Evolutionary conservation across 1,284 basidiomycete species (phyloP).

Genomic region (Ceratorhiza oryzae-sativae): DNA sequence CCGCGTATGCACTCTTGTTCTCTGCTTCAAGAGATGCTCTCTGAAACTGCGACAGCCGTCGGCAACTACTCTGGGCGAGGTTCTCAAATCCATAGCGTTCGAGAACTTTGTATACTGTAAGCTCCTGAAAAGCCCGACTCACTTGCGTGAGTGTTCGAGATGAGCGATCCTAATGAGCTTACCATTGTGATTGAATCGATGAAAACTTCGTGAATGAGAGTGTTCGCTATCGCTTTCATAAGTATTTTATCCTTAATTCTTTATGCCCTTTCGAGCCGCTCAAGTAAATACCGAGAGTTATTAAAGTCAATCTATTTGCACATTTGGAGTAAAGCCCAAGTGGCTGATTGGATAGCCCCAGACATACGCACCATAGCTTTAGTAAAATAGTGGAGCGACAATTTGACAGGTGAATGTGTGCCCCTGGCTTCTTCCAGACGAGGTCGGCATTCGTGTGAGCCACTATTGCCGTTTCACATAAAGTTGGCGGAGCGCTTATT

Average conservation of each 20-base stretch:
- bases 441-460: no score
- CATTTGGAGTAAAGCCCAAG: no score
- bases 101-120: slow-evolving; percentile 5
- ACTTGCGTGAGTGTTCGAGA: background rate
- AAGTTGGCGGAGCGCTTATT: no score
- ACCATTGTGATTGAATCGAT: slow-evolving; percentile 3
- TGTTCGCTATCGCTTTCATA: background rate
- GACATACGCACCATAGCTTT: background rate
- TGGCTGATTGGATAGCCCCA: background rate
- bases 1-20: background rate
- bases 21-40: background rate
- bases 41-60: background rate
- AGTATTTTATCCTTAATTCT: background rate
- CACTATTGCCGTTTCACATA: no score
- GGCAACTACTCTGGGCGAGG: background rate
- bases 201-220: background rate
- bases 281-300: slow-evolving; percentile 6
- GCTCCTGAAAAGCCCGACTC: background rate
- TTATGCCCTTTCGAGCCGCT: background rate
- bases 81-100: background rate
- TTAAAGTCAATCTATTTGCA: slow-evolving; percentile 2
- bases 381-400: background rate
- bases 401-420: no score
- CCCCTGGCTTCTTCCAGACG: no score
- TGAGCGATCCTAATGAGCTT: background rate